These are phyloP conservation scores for Colletotrichum orbiculare DNA, from an alignment of 2,329 filamentous ascomycete species.

Conservation along the genomic window DNA sequence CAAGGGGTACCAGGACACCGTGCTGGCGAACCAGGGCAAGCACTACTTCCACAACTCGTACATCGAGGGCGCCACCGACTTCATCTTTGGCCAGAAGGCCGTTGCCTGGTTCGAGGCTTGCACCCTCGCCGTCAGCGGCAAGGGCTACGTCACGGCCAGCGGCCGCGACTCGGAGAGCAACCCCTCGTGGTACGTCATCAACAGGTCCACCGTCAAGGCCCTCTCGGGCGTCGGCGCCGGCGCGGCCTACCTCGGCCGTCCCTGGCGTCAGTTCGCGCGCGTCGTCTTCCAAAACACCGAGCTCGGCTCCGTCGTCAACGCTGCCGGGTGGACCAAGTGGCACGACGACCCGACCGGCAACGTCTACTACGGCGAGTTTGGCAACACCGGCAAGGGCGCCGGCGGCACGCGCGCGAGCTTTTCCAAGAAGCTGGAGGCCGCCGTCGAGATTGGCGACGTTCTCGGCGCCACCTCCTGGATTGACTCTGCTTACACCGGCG, in stretches of 20 bases:
- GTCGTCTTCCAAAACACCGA: constrained; percentile 61
- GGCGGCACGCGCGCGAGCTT: constrained; percentile 61
- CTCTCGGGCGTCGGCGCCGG: constrained; percentile 50
- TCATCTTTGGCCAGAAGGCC: constrained; percentile 68
- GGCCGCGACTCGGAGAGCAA: constrained; percentile 51
- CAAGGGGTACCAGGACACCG: constrained; percentile 66
- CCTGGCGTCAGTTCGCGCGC: constrained; percentile 58
- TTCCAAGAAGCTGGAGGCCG: constrained; percentile 47
- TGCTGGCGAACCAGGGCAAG: constrained; percentile 59
- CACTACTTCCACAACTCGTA: constrained; percentile 65
- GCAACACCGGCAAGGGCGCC: constrained; percentile 68
- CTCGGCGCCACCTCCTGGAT: constrained; percentile 43
- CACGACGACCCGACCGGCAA: constrained; percentile 59
- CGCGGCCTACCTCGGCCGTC: constrained; percentile 59
- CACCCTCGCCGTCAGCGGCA: constrained; percentile 58
- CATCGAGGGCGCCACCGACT: constrained; percentile 68
- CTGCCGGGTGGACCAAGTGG: constrained; percentile 70
- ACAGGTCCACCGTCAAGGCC: constrained; percentile 55
- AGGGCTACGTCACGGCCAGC: constrained; percentile 57
- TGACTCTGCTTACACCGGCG: constrained; percentile 39
- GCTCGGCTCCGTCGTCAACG: constrained; percentile 68
- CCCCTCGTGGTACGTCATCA: constrained; percentile 58
- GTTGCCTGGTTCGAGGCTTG: constrained; percentile 63
- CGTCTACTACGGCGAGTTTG: constrained; percentile 68
- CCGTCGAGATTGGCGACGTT: constrained; percentile 48